phyloP scores from a whole-genome alignment of 169 alveolate genomes.

The Amoebophrya sp. region DNA sequence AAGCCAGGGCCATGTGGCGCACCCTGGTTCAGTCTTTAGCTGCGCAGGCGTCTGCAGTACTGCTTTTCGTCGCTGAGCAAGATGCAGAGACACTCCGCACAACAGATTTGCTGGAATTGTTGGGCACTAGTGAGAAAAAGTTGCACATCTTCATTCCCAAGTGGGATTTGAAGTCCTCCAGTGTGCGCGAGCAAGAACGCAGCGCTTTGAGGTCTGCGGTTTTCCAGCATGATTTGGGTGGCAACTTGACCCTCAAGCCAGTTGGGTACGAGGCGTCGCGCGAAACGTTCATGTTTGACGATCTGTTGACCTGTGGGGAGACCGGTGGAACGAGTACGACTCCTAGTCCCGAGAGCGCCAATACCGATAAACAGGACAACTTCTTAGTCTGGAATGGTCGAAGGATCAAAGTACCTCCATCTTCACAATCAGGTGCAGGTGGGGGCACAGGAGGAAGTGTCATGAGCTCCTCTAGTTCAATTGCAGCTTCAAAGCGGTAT shows the following conservation, averaged over 20 bases:
- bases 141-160: not conserved
- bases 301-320: too few relatives aligned
- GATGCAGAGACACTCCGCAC: not conserved
- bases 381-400: too few relatives aligned
- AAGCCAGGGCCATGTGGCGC: not conserved
- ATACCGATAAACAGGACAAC: too few relatives aligned
- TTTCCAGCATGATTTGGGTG: not conserved
- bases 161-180: not conserved
- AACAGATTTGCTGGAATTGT: not conserved
- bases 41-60: not conserved
- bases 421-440: too few relatives aligned
- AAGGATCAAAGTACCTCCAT: too few relatives aligned
- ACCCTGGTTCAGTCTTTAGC: not conserved
- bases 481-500: too few relatives aligned
- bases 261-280: not conserved
- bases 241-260: not conserved
- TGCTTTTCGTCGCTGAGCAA: not conserved
- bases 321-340: too few relatives aligned
- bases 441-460: too few relatives aligned
- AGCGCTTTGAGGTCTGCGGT: not conserved
- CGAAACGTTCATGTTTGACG: not conserved
- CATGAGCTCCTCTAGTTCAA: too few relatives aligned
- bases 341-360: too few relatives aligned
- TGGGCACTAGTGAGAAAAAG: not conserved
- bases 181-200: not conserved